phyloP scores from a whole-genome alignment of 176 grass and related monocot genomes.

The Stipa capillata region DNA sequence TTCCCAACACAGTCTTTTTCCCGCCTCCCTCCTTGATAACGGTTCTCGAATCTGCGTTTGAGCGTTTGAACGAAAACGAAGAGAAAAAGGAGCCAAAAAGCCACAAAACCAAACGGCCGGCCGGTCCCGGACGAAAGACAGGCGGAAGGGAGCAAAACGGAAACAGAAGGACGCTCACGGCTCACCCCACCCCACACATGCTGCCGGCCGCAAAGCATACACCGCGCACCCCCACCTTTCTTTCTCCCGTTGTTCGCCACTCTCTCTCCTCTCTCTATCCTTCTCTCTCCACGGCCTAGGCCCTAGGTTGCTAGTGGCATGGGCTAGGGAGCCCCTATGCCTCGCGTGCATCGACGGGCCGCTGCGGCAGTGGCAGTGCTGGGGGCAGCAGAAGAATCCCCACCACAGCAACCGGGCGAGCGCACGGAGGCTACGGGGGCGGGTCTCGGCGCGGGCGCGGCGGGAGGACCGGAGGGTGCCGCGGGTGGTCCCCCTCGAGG shows the following conservation, averaged over 20 bases:
- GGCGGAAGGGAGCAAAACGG: not conserved
- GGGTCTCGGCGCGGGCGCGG: constrained; percentile 13
- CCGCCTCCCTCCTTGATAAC: too few species aligned
- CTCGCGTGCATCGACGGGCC: not conserved
- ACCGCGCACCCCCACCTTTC: not conserved
- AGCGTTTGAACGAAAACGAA: too few species aligned
- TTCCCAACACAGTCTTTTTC: too few species aligned
- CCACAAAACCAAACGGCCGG: too few species aligned
- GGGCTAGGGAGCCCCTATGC: not conserved
- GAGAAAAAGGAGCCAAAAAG: too few species aligned
- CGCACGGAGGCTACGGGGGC: constrained; percentile 21
- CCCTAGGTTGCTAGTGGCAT: not conserved
- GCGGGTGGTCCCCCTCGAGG: not conserved
- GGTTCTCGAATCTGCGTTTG: too few species aligned
- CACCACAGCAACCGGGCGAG: constrained; percentile 10
- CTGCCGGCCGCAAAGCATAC: not conserved
- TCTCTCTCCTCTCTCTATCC: not conserved
- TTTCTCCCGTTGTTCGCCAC: not conserved
- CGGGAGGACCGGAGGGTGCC: not conserved
- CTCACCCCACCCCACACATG: too few species aligned
- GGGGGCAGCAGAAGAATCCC: constrained; percentile 8
- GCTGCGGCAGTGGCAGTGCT: not conserved
- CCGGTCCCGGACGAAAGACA: not conserved
- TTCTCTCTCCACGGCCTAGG: not conserved
- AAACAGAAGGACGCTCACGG: not conserved